Evolutionary conservation across 768 basidiomycete genomes (phyloP).

Genomic region (Chalciporus pseudorubinellus): DNA sequence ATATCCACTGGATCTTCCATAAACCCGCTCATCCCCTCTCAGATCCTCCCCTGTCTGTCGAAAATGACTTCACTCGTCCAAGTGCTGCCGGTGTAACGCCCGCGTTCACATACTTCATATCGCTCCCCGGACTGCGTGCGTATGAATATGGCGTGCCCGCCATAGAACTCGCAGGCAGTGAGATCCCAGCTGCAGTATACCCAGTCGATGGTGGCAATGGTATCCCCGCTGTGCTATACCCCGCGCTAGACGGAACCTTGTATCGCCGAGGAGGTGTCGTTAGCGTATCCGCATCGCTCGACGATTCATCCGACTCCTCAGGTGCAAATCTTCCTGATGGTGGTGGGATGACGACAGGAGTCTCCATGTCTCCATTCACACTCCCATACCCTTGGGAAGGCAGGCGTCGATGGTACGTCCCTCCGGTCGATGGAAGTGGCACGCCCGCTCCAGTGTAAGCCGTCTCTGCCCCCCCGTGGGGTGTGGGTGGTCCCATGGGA

Average conservation of each 20-base stretch:
- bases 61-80: slow-evolving; percentile 18
- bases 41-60: slow-evolving; percentile 14
- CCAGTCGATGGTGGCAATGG: slow-evolving; percentile 14
- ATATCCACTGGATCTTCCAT: too few relatives aligned
- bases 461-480: slow-evolving; percentile 13
- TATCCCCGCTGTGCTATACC: slow-evolving; percentile 15
- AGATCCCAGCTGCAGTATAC: slow-evolving; percentile 11
- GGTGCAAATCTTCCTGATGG: slow-evolving; percentile 17
- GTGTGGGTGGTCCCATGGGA: slow-evolving; percentile 24
- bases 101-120: slow-evolving; percentile 10
- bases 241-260: slow-evolving; percentile 15
- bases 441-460: slow-evolving; percentile 27
- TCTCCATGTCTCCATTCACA: background rate
- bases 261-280: slow-evolving; percentile 32
- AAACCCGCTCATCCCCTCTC: background rate
- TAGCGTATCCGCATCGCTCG: slow-evolving; percentile 35
- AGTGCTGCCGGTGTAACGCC: slow-evolving; percentile 26
- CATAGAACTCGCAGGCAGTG: slow-evolving; percentile 2
- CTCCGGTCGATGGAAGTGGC: slow-evolving; percentile 31
- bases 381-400: slow-evolving; percentile 19
- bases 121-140: slow-evolving; percentile 12
- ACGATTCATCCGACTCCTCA: slow-evolving; percentile 29
- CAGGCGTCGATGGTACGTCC: slow-evolving; percentile 24
- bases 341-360: slow-evolving; percentile 29
- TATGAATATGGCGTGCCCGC: slow-evolving; percentile 24